Conservation (phyloP, 345 rosid species). For the Mallotus nudiflorus region DNA sequence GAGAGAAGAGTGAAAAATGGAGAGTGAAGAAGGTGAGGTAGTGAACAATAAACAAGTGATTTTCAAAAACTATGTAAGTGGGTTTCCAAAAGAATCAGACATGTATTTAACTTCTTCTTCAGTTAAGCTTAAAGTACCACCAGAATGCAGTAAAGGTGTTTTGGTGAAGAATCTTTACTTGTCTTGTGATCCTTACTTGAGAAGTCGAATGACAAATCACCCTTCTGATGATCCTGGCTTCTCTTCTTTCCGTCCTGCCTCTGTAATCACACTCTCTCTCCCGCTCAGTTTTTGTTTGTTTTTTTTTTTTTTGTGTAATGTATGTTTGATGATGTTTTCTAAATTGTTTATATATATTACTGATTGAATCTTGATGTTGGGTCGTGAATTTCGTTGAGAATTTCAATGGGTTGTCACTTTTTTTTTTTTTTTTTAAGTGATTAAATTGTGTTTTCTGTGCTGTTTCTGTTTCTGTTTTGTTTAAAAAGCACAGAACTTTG, state of each 20-base stretch:
- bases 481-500: too few species aligned
- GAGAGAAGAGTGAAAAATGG: conserved; percentile 18
- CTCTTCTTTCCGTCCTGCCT: conserved; percentile 23
- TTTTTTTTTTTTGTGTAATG: neutral
- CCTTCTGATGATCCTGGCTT: neutral
- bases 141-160: conserved; percentile 23
- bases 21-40: conserved; percentile 8
- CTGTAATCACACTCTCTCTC: conserved; percentile 23
- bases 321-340: too few species aligned
- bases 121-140: conserved; percentile 29
- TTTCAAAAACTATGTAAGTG: conserved; percentile 39
- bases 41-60: conserved; percentile 54
- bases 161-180: conserved; percentile 58
- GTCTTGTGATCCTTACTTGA: conserved; percentile 61
- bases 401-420: too few species aligned
- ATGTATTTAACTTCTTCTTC: conserved; percentile 33
- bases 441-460: too few species aligned
- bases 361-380: neutral
- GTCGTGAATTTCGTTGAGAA: too few species aligned
- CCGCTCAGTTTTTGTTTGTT: neutral
- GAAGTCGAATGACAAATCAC: conserved; percentile 16
- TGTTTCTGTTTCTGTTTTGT: too few species aligned
- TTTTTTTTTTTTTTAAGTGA: neutral
- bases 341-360: neutral
- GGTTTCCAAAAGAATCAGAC: conserved; percentile 51